phyloP scores from a whole-genome alignment of 2,329 filamentous ascomycete genomes.

The Akanthomyces dipterigenus region DNA sequence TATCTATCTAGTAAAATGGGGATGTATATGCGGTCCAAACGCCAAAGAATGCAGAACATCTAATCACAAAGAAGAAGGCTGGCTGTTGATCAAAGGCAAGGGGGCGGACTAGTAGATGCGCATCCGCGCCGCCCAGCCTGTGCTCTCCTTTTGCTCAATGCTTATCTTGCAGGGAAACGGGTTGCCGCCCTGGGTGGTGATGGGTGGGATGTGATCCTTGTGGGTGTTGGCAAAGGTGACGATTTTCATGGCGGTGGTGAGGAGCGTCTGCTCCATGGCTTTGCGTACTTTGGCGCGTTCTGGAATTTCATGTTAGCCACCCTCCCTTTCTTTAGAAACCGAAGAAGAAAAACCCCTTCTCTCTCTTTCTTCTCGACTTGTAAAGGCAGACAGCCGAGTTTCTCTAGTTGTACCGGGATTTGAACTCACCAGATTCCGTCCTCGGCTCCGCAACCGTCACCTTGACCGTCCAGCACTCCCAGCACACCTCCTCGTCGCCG shows the following conservation, averaged over 20 bases:
- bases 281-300: constrained; percentile 83
- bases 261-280: constrained; percentile 84
- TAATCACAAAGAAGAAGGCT: background rate
- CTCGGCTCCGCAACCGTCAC: constrained; percentile 86
- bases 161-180: constrained; percentile 93
- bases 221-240: constrained; percentile 79
- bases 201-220: constrained; percentile 94
- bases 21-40: constrained; percentile 5
- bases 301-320: constrained; percentile 26
- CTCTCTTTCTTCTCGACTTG: background rate
- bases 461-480: constrained; percentile 93
- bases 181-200: constrained; percentile 88
- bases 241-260: constrained; percentile 84
- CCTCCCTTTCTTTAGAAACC: background rate
- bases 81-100: background rate
- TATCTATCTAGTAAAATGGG: constrained; percentile 1
- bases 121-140: constrained; percentile 70
- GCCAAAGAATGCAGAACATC: constrained; percentile 1
- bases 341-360: no score
- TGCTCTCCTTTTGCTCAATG: constrained; percentile 72
- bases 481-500: constrained; percentile 88
- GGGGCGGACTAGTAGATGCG: constrained; percentile 56
- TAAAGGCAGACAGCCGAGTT: no score
- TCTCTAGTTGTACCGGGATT: background rate
- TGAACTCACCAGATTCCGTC: constrained; percentile 70